Conservation (phyloP, 2,329 filamentous ascomycete genomes). For the Aspergillus tanneri region DNA sequence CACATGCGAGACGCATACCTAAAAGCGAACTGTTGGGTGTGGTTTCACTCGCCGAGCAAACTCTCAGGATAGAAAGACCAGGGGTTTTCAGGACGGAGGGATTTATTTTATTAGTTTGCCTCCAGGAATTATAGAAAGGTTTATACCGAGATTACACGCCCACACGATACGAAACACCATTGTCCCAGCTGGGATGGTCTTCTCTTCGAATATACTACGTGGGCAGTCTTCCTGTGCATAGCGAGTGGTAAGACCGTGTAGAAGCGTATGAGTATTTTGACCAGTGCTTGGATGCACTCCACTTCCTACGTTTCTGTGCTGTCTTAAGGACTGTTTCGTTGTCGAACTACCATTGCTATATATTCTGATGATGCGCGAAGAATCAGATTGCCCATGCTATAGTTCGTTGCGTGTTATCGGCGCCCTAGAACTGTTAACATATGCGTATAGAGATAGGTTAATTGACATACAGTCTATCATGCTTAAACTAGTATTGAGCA, state of each 20-base stretch:
- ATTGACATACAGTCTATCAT: neutral
- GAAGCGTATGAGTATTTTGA: neutral
- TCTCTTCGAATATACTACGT: neutral
- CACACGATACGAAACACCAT: neutral
- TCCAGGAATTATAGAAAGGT: neutral
- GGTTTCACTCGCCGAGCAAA: neutral
- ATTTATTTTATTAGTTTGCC: neutral
- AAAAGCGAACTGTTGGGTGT: neutral
- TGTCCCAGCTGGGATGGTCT: neutral
- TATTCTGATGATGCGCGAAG: conserved; percentile 2
- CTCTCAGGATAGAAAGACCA: neutral
- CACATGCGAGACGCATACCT: neutral
- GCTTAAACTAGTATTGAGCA: conserved; percentile 1
- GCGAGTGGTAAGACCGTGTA: neutral
- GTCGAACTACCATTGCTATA: neutral
- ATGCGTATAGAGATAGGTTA: no score
- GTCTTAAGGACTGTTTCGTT: no score
- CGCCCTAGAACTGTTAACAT: neutral
- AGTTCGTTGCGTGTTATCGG: neutral
- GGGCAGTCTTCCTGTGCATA: neutral
- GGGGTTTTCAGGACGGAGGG: neutral
- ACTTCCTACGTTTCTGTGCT: neutral
- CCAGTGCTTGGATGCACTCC: neutral
- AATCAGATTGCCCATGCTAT: conserved; percentile 5
- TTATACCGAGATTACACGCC: neutral